These are phyloP conservation scores for Cryptomeria japonica DNA, from an alignment of 75 land plant species.

Conservation along the genomic window DNA sequence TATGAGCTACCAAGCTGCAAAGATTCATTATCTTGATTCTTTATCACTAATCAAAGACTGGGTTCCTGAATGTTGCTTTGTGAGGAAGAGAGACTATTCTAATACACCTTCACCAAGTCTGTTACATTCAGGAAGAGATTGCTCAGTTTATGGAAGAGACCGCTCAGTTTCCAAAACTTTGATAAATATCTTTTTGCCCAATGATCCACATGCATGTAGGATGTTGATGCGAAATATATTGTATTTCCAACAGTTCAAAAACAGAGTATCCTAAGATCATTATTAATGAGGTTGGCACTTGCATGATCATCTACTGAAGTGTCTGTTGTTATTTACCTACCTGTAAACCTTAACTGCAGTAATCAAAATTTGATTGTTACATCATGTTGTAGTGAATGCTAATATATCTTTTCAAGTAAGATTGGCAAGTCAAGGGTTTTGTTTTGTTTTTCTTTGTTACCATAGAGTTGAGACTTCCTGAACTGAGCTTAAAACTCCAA, in stretches of 20 bases:
- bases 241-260: neutral
- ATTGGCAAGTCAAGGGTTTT: neutral
- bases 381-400: neutral
- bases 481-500: neutral
- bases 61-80: neutral
- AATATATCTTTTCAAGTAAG: neutral
- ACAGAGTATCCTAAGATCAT: neutral
- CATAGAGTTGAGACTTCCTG: neutral
- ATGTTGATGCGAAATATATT: neutral
- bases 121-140: too few species aligned
- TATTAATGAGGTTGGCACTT: neutral
- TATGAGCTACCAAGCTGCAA: slow-evolving; percentile 1
- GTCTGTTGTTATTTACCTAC: neutral
- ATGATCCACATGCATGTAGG: neutral
- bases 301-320: neutral
- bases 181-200: neutral
- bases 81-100: neutral
- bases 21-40: neutral
- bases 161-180: neutral
- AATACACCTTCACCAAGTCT: neutral
- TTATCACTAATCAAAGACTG: neutral
- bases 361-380: neutral
- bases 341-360: neutral
- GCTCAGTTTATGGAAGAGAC: neutral
- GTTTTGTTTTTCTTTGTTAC: slow-evolving; percentile 2